Conservation (phyloP, 2,329 filamentous ascomycete species). For the Neocucurbitaria cava region DNA sequence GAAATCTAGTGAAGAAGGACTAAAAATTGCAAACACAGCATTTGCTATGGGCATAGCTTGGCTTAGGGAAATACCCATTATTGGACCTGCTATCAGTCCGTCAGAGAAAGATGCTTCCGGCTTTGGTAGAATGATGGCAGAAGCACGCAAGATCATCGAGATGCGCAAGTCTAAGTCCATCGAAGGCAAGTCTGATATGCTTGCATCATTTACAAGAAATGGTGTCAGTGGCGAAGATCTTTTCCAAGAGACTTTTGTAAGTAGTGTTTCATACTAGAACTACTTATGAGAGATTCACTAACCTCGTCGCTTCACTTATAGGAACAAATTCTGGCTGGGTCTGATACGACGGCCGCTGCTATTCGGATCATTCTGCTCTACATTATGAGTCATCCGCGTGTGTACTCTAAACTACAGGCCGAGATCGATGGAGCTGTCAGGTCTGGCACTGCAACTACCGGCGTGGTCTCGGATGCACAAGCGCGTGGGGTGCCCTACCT, state of each 20-base stretch:
- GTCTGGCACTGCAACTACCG: conserved; percentile 41
- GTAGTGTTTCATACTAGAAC: not conserved
- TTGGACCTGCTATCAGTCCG: conserved; percentile 38
- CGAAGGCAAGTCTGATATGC: conserved; percentile 59
- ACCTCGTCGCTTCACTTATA: not conserved
- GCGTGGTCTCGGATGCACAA: conserved; percentile 58
- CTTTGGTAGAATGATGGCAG: conserved; percentile 43
- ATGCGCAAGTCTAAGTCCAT: conserved; percentile 56
- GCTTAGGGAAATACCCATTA: conserved; percentile 31
- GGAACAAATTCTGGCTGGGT: conserved; percentile 61
- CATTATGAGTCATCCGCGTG: conserved; percentile 58
- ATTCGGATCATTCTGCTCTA: conserved; percentile 62
- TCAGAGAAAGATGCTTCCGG: conserved; percentile 46
- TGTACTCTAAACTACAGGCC: conserved; percentile 54
- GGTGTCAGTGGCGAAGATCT: conserved; percentile 51
- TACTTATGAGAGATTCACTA: not conserved
- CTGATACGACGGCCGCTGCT: conserved; percentile 64
- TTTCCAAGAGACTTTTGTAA: conserved; percentile 47
- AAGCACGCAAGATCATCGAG: conserved; percentile 34
- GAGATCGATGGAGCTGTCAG: conserved; percentile 55
- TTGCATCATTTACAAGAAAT: conserved; percentile 59
- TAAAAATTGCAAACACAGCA: conserved; percentile 35
- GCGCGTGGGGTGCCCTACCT: conserved; percentile 54
- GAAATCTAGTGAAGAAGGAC: conserved; percentile 51
- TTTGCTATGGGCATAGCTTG: conserved; percentile 37